phyloP scores from a whole-genome alignment of 768 basidiomycete species.

The Boletus edulis region DNA sequence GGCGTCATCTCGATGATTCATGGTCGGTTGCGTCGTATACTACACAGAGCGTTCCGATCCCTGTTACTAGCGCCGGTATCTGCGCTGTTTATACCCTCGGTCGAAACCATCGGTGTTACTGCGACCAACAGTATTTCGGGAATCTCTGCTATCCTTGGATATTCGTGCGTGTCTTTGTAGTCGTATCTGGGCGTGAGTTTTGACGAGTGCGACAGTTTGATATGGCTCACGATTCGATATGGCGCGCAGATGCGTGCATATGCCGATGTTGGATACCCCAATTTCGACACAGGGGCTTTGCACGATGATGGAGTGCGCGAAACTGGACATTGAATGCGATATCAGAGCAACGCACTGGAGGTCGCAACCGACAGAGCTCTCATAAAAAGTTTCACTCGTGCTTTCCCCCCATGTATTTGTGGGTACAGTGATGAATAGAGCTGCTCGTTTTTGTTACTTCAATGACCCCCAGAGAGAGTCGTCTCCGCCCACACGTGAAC shows the following conservation, averaged over 20 bases:
- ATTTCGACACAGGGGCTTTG: no score
- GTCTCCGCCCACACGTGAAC: no score
- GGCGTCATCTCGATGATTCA: neutral
- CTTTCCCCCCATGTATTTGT: no score
- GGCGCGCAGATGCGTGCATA: neutral
- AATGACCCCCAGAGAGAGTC: no score
- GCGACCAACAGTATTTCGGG: conserved; percentile 48
- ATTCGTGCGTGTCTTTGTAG: conserved; percentile 40
- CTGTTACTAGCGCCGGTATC: conserved; percentile 15
- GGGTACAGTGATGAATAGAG: no score
- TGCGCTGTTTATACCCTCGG: conserved; percentile 36
- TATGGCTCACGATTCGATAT: conserved; percentile 33
- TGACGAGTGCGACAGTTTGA: conserved; percentile 36
- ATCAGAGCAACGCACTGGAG: no score
- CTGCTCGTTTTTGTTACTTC: no score
- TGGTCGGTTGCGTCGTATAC: neutral
- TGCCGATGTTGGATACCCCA: no score
- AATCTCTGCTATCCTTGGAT: conserved; percentile 46
- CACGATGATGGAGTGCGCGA: no score
- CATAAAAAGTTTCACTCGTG: no score
- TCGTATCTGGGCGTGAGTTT: neutral
- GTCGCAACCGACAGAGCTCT: no score
- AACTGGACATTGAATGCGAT: no score
- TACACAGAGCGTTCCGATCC: conserved; percentile 21
- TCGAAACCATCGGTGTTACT: conserved; percentile 51